phyloP scores from a whole-genome alignment of 2,329 filamentous ascomycete genomes.

The Cordyceps javanica region DNA sequence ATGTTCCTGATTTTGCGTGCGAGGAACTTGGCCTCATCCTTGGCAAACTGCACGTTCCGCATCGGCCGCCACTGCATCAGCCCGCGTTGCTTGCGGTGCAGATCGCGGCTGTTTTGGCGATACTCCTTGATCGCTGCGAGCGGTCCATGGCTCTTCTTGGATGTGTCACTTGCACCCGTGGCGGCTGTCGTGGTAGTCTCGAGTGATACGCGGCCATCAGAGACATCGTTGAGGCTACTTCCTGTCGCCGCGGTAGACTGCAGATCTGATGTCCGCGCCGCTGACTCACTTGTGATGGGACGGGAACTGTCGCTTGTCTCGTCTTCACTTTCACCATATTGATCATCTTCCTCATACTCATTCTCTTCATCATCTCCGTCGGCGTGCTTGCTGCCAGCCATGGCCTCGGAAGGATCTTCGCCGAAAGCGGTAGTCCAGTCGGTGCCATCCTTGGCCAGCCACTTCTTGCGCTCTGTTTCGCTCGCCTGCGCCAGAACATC shows the following conservation, averaged over 20 bases:
- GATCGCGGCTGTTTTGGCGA: slow-evolving; percentile 61
- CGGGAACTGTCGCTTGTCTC: slow-evolving; percentile 47
- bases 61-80: slow-evolving; percentile 95
- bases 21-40: slow-evolving; percentile 78
- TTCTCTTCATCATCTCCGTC: slow-evolving; percentile 32
- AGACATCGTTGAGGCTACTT: slow-evolving; percentile 22
- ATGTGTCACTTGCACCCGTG: slow-evolving; percentile 20
- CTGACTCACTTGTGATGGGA: slow-evolving; percentile 47
- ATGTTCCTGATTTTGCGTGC: slow-evolving; percentile 69
- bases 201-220: slow-evolving; percentile 27
- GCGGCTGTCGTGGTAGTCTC: slow-evolving; percentile 33
- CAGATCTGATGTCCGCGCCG: background rate
- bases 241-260: slow-evolving; percentile 18
- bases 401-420: slow-evolving; percentile 56
- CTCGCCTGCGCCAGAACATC: slow-evolving; percentile 71
- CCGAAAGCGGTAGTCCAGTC: slow-evolving; percentile 89
- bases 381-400: slow-evolving; percentile 28
- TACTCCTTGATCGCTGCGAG: slow-evolving; percentile 56
- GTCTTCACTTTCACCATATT: slow-evolving; percentile 27
- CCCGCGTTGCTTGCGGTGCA: slow-evolving; percentile 81
- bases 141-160: slow-evolving; percentile 32
- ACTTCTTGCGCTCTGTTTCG: slow-evolving; percentile 67
- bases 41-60: slow-evolving; percentile 78
- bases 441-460: slow-evolving; percentile 72
- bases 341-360: slow-evolving; percentile 31